These are phyloP conservation scores for Tricharina praecox DNA, from an alignment of 495 filamentous ascomycete species.

Conservation along the genomic window DNA sequence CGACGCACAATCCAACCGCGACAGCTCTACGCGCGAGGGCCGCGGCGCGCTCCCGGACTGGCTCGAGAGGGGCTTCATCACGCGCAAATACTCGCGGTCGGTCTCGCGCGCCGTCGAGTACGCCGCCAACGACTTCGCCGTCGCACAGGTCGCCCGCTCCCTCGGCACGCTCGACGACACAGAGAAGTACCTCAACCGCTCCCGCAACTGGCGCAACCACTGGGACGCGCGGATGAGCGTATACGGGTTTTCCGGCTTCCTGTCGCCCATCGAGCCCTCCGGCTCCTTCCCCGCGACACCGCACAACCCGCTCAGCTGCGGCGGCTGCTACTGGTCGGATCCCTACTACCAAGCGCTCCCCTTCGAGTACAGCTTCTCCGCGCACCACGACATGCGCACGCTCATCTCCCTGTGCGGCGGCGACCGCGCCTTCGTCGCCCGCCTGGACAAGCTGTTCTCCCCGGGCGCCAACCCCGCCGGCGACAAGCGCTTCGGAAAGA, in stretches of 20 bases:
- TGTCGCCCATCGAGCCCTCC: conserved; percentile 40
- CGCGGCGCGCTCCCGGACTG: conserved; percentile 56
- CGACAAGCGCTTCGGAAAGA: conserved; percentile 34
- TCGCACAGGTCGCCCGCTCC: conserved; percentile 44
- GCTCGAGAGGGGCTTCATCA: conserved; percentile 46
- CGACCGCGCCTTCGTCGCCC: conserved; percentile 36
- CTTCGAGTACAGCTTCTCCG: conserved; percentile 54
- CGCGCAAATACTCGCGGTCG: conserved; percentile 41
- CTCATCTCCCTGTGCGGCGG: conserved; percentile 45
- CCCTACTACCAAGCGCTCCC: conserved; percentile 46
- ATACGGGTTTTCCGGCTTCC: conserved; percentile 44
- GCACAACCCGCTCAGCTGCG: conserved; percentile 45
- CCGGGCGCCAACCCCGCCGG: conserved; percentile 36
- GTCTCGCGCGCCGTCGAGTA: conserved; percentile 56
- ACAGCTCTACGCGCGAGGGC: conserved; percentile 52
- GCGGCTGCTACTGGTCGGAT: conserved; percentile 51
- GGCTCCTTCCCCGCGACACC: conserved; percentile 37
- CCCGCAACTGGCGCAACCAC: conserved; percentile 55
- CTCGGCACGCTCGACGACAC: conserved; percentile 37
- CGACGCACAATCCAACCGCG: conserved; percentile 41
- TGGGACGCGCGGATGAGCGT: conserved; percentile 44
- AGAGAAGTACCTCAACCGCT: conserved; percentile 45
- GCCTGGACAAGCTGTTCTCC: conserved; percentile 47
- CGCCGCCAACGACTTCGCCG: conserved; percentile 48
- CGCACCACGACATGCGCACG: conserved; percentile 47